Evolutionary conservation across 2,329 filamentous ascomycete genomes (phyloP).

Genomic region (Cladosporium halotolerans): DNA sequence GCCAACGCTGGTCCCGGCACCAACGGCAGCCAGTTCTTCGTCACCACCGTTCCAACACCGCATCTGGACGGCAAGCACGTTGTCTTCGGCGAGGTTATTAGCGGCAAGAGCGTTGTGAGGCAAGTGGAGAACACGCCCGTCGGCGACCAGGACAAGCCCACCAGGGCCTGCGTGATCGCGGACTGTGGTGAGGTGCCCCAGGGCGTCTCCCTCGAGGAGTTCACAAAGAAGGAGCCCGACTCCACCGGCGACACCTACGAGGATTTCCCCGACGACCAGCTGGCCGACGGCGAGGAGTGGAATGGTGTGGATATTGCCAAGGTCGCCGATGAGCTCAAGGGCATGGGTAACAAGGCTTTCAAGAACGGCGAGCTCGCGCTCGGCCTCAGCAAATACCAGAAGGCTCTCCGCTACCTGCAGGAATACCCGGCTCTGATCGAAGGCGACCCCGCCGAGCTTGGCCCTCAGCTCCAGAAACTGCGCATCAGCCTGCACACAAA

Average conservation of each 20-base stretch:
- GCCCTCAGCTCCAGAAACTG: conserved; percentile 61
- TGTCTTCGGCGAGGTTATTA: conserved; percentile 90
- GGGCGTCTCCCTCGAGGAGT: conserved; percentile 60
- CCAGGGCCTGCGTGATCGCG: conserved; percentile 63
- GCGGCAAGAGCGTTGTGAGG: conserved; percentile 84
- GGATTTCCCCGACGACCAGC: conserved; percentile 87
- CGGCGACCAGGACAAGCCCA: conserved; percentile 69
- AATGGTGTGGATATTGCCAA: conserved; percentile 63
- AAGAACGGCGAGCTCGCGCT: conserved; percentile 65
- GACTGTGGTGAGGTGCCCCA: conserved; percentile 78
- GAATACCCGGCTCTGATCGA: conserved; percentile 69
- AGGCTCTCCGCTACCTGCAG: conserved; percentile 81
- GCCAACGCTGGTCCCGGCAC: conserved; percentile 92
- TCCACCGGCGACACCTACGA: conserved; percentile 85
- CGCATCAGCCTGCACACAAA: conserved; percentile 87
- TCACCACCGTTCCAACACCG: conserved; percentile 90
- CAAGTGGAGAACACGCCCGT: conserved; percentile 82
- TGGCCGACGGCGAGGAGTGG: conserved; percentile 48
- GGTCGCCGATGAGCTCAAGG: conserved; percentile 81
- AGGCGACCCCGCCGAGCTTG: conserved; percentile 62
- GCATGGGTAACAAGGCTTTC: conserved; percentile 87
- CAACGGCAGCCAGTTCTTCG: conserved; percentile 97
- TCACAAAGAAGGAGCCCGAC: conserved; percentile 65
- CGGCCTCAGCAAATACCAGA: conserved; percentile 88
- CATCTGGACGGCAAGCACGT: conserved; percentile 96